phyloP scores from a whole-genome alignment of 1,139 yeast genomes.

The Geotrichum fermentans region DNA sequence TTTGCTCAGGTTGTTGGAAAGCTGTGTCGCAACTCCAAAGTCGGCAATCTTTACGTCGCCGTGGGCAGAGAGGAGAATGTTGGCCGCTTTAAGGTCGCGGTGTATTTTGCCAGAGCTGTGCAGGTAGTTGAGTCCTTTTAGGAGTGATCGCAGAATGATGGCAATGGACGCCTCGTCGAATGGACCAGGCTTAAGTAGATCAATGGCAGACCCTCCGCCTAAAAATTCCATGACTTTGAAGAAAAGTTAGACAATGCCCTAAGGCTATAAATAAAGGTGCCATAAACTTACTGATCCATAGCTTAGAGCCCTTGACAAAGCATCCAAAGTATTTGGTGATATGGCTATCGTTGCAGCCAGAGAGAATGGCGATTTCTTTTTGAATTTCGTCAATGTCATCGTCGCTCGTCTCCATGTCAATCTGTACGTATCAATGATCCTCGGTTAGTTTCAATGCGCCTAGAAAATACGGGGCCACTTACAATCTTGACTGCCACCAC shows the following conservation, averaged over 20 bases:
- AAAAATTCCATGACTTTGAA: constrained; percentile 55
- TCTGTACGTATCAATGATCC: too few species aligned
- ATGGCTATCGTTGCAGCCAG: constrained; percentile 66
- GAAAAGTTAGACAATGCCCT: too few species aligned
- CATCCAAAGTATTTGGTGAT: constrained; percentile 77
- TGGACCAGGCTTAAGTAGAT: constrained; percentile 53
- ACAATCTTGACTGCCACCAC: constrained; percentile 28
- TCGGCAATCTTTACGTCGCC: constrained; percentile 91
- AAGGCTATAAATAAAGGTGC: too few species aligned
- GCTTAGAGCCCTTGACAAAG: constrained; percentile 68
- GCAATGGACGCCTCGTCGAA: constrained; percentile 55
- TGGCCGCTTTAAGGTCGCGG: constrained; percentile 83
- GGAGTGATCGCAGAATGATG: constrained; percentile 51
- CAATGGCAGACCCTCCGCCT: constrained; percentile 80
- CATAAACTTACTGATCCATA: constrained; percentile 71
- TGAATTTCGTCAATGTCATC: constrained; percentile 76
- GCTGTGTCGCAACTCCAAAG: constrained; percentile 91
- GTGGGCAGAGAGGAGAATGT: constrained; percentile 55
- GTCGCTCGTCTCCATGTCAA: constrained; percentile 72
- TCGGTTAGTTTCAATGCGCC: too few species aligned
- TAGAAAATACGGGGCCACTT: too few species aligned
- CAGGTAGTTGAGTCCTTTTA: constrained; percentile 67
- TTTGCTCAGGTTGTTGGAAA: constrained; percentile 69
- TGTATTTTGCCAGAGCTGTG: constrained; percentile 80
- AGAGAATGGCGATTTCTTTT: constrained; percentile 68